Conservation (phyloP, 192 early-diverging fungal genomes). For the Powellomyces hirtus region DNA sequence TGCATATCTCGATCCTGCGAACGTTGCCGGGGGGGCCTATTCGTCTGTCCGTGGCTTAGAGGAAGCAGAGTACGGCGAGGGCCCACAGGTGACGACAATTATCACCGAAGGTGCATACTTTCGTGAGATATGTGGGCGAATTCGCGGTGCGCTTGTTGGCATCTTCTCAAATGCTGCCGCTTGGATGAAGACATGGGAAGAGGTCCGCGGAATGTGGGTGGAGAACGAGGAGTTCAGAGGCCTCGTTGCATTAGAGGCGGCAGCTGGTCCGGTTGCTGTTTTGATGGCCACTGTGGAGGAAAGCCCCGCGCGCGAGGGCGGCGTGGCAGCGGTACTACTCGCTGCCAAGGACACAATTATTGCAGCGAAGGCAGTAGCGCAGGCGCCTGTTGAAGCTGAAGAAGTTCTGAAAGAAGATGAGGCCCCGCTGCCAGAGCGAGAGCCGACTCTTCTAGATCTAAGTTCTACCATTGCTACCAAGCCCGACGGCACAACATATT, state of each 20-base stretch:
- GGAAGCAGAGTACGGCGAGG: conserved; percentile 53
- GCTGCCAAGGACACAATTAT: background rate
- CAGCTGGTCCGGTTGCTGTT: conserved; percentile 39
- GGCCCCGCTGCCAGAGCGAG: background rate
- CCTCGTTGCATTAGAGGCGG: conserved; percentile 30
- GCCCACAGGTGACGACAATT: conserved; percentile 50
- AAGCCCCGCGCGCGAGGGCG: conserved; percentile 26
- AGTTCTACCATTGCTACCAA: conserved; percentile 30
- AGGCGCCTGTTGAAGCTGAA: background rate
- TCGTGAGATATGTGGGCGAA: conserved; percentile 54
- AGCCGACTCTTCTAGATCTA: conserved; percentile 31
- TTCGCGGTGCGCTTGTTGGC: conserved; percentile 54
- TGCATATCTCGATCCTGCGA: conserved; percentile 48
- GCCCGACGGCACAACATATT: conserved; percentile 35
- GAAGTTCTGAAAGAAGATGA: conserved; percentile 9
- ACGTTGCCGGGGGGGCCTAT: conserved; percentile 42
- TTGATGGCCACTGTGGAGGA: conserved; percentile 34
- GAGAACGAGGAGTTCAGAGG: conserved; percentile 53
- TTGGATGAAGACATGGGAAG: conserved; percentile 52
- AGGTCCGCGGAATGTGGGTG: conserved; percentile 55
- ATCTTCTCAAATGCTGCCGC: conserved; percentile 50
- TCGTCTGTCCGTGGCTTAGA: conserved; percentile 46
- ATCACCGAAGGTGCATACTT: conserved; percentile 57
- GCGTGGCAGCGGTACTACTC: conserved; percentile 20
- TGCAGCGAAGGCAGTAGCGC: background rate